These are phyloP conservation scores for Irpex rosettiformis DNA, from an alignment of 1,284 basidiomycete species.

Conservation along the genomic window DNA sequence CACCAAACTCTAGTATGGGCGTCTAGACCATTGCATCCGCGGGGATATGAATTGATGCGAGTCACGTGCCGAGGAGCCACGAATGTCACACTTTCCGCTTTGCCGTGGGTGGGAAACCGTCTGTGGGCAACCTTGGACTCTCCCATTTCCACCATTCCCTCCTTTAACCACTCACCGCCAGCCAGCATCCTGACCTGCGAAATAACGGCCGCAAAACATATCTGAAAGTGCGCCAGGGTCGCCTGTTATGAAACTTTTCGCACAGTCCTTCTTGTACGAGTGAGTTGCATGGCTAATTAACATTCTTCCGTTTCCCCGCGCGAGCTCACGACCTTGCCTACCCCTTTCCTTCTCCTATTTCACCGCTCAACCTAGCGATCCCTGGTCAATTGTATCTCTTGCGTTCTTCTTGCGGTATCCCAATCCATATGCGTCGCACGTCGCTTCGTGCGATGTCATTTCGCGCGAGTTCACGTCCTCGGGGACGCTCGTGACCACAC, in stretches of 20 bases:
- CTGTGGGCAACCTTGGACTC: not conserved
- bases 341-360: too few species aligned
- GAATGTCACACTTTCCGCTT: slow-evolving; percentile 1
- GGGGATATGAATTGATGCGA: not conserved
- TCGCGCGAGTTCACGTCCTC: slow-evolving; percentile 70
- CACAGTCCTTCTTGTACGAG: slow-evolving; percentile 80
- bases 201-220: not conserved
- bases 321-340: too few species aligned
- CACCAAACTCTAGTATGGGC: not conserved
- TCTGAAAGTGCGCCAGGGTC: slow-evolving; percentile 27
- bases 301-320: slow-evolving; percentile 8
- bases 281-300: slow-evolving; percentile 34
- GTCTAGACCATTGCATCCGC: slow-evolving; percentile 1
- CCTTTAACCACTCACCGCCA: not conserved
- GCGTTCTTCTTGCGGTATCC: slow-evolving; percentile 97
- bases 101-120: slow-evolving; percentile 1
- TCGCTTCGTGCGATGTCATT: slow-evolving; percentile 93
- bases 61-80: slow-evolving; percentile 3
- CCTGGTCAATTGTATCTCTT: slow-evolving; percentile 87
- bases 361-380: slow-evolving; percentile 64
- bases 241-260: slow-evolving; percentile 73
- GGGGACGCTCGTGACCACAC: slow-evolving; percentile 82
- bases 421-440: slow-evolving; percentile 93
- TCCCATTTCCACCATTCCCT: not conserved
- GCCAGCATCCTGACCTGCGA: not conserved